Evolutionary conservation across 139 green algal species (phyloP), one percentile per base, ranked within the genome.

Genomic region (Desmodesmus armatus): DNA sequence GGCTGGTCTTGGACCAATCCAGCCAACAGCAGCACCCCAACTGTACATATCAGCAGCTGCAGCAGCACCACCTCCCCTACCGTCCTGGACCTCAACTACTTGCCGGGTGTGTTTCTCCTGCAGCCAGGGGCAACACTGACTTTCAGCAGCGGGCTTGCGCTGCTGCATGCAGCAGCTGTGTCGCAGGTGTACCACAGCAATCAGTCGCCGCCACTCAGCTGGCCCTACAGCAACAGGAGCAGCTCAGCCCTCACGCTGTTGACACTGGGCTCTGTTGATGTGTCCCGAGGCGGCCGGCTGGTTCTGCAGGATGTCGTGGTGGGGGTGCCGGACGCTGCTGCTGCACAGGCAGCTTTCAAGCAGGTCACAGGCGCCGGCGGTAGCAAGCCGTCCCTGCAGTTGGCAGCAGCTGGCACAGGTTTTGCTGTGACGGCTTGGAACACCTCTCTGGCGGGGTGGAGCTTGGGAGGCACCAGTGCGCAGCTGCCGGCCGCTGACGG

Each of bases 181-280:
- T n/a, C n/a, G n/a, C n/a, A n/a, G n/a, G n/a, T n/a, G n/a, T n/a
- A n/a, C n/a, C n/a, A n/a, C n/a, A n/a, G n/a, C n/a, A n/a, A n/a
- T n/a, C n/a, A n/a, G n/a, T n/a, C n/a, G n/a, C n/a, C n/a, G n/a
- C n/a, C n/a, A n/a, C n/a, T n/a, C n/a, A n/a, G n/a, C n/a, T n/a
- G n/a, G n/a, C n/a, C n/a, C n/a, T n/a, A n/a, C n/a, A 39, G 53
- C 51, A 71, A 15, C 75, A 43, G 53, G 17, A 25, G 7, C 53
- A 55, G 75, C 37, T 55, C 2, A 15, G 40, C 35, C 5, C 11
- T 23, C 29, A 55, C 23, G 1, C 37, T 82, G 76, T 25, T 82
- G 76, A 23, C 72, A 5, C 76, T 82, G 29, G 76, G 76, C 23
- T 82, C 76, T 13, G 17, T 82, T 29, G 76, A 82, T 17, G 31